These are phyloP conservation scores for Zalaria obscura DNA, from an alignment of 2,329 filamentous ascomycete species.

Conservation along the genomic window DNA sequence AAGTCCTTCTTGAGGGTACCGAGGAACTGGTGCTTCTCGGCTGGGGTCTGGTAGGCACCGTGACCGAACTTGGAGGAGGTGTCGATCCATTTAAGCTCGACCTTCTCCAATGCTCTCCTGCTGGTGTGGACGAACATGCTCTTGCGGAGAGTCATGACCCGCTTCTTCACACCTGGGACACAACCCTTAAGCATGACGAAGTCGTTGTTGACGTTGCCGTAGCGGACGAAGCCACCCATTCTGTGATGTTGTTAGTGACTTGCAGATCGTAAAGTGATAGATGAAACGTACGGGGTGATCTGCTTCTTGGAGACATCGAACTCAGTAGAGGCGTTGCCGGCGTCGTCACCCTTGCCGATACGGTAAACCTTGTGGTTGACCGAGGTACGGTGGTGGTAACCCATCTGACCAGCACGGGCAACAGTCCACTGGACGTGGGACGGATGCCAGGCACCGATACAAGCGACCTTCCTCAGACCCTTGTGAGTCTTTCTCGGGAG, in stretches of 20 bases:
- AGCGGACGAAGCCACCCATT: conserved; percentile 97
- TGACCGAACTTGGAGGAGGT: conserved; percentile 99
- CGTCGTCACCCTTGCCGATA: conserved; percentile 82
- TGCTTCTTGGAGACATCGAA: conserved; percentile 98
- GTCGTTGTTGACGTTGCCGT: conserved; percentile 99
- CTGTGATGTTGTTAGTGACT: conserved; percentile 36
- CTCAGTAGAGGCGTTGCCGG: conserved; percentile 86
- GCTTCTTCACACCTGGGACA: conserved; percentile 97
- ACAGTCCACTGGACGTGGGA: conserved; percentile 99
- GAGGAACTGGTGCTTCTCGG: conserved; percentile 95
- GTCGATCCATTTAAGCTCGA: conserved; percentile 99
- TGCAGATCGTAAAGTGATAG: background rate
- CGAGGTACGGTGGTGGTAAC: conserved; percentile 99
- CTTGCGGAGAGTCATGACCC: conserved; percentile 96
- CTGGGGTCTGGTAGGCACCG: conserved; percentile 96
- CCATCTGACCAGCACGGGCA: conserved; percentile 97
- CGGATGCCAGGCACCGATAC: conserved; percentile 99
- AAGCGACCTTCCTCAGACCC: conserved; percentile 99
- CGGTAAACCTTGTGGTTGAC: conserved; percentile 99
- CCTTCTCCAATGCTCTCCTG: conserved; percentile 93
- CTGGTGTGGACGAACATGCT: conserved; percentile 97
- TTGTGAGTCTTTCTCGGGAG: conserved; percentile 99
- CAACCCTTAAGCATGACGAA: conserved; percentile 96
- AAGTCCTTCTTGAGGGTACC: conserved; percentile 99
- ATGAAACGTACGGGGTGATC: conserved; percentile 84